Evolutionary conservation across 805 yeast species (phyloP), one percentile per base, ranked within the genome.

Genomic region (Kluyveromyces wickerhamii): DNA sequence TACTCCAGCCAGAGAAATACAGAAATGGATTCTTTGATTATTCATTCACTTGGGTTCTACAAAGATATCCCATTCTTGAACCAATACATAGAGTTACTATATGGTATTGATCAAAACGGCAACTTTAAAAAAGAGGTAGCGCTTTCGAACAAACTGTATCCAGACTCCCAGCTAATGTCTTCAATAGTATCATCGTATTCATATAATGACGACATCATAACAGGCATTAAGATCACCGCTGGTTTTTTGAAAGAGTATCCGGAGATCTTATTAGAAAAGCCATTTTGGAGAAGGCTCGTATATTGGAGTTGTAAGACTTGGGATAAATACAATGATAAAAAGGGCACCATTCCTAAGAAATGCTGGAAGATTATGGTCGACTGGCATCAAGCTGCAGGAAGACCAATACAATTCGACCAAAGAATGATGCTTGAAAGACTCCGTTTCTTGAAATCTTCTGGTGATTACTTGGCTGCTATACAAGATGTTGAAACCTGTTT

Each of bases 201-300:
- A 7, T 41, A 38, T 21, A 36, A 45, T 29, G 37, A 37, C 7
- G 36, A 42, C 31, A 34, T 48, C 19, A 23, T 32, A 3, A 37
- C 42, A 16, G 49, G 45, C 3, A 29, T 47, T 3, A 26, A 37
- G 18, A 30, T 47, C 4, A 25, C 54, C 4, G 51, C 49, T 32
- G 26, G 28, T 7, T 42, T 56, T 21, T 32, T 47, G n/a, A 31
- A 33, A 7, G 35, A 26, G 16, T 51, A 48, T 31, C 51, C 57
- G 1, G 29, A 41, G 3, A 32, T 52, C 8, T 33, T 42, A 3
- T 36, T 56, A 21, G 40, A 45, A 26, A 27, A 17, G n/a, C 8
- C 33, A 4, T 54, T 53, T 27, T 56, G 61, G 61, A 42, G 52
- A 31, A 40, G 49, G 22, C 23, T 48, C 12, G 32, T 46, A 6